Conservation (phyloP, 768 basidiomycete species). For the Suillus sp. region DNA sequence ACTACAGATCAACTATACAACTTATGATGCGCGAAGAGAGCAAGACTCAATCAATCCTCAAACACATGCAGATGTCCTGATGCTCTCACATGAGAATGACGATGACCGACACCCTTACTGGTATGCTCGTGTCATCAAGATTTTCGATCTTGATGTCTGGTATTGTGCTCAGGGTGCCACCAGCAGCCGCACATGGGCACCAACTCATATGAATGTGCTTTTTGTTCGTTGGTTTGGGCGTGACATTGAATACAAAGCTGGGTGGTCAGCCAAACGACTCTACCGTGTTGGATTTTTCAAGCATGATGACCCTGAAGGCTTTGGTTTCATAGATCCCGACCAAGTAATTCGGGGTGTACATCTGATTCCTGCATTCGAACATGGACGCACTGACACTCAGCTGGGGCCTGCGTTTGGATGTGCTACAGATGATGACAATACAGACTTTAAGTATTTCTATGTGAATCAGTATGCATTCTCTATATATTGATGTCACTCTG, state of each 20-base stretch:
- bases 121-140: slow-evolving; percentile 26
- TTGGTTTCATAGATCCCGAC: slow-evolving; percentile 49
- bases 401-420: slow-evolving; percentile 13
- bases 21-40: slow-evolving; percentile 3
- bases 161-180: slow-evolving; percentile 4
- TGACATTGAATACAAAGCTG: slow-evolving; percentile 27
- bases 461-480: slow-evolving; percentile 33
- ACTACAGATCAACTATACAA: slow-evolving; percentile 9
- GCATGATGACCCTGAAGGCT: slow-evolving; percentile 31
- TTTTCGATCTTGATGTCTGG: slow-evolving; percentile 26
- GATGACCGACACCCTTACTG: slow-evolving; percentile 9
- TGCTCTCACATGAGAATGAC: slow-evolving; percentile 27
- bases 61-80: slow-evolving; percentile 35
- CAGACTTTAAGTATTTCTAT: slow-evolving; percentile 36
- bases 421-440: slow-evolving; percentile 16
- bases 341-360: slow-evolving; percentile 42
- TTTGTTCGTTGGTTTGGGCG: slow-evolving; percentile 43
- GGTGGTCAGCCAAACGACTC: slow-evolving; percentile 32
- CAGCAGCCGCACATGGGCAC: no score
- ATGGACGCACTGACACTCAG: slow-evolving; percentile 22
- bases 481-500: background rate
- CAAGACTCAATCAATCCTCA: slow-evolving; percentile 27
- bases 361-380: slow-evolving; percentile 42
- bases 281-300: slow-evolving; percentile 43
- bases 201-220: slow-evolving; percentile 38